Evolutionary conservation across 345 rosid species (phyloP).

Genomic region (Arabidopsis arenosa): DNA sequence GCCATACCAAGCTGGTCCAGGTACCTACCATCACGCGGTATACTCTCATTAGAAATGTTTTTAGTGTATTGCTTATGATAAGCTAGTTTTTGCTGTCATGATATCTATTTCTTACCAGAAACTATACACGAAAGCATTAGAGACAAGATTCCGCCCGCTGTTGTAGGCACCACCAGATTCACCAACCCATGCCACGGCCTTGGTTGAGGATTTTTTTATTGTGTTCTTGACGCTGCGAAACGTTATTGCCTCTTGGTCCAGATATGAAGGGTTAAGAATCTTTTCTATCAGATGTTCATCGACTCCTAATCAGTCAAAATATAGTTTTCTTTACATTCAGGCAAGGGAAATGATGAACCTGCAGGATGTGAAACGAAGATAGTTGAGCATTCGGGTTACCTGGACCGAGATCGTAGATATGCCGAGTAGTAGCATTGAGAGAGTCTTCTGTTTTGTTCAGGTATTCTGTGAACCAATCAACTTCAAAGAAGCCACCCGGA

Average conservation of each 20-base stretch:
- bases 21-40: conserved; percentile 59
- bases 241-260: conserved; percentile 61
- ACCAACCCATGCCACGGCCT: conserved; percentile 85
- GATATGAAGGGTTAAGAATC: conserved; percentile 74
- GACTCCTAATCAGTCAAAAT: conserved; percentile 56
- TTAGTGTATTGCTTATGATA: neutral
- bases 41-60: conserved; percentile 16
- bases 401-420: conserved; percentile 96
- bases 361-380: neutral
- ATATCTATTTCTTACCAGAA: conserved; percentile 69
- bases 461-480: conserved; percentile 69
- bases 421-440: conserved; percentile 71
- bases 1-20: conserved; percentile 93
- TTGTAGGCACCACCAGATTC: conserved; percentile 98
- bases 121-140: conserved; percentile 85
- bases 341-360: conserved; percentile 7
- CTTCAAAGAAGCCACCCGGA: conserved; percentile 91
- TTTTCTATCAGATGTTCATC: conserved; percentile 67
- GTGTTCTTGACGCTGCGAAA: conserved; percentile 59
- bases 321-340: conserved; percentile 2
- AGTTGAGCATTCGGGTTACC: conserved; percentile 52
- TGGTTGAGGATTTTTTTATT: conserved; percentile 60
- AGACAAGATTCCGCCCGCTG: conserved; percentile 80
- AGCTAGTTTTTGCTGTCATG: neutral
- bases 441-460: conserved; percentile 56